Evolutionary conservation across 164 flowering plant species (phyloP).

Genomic region (Houttuynia cordata): DNA sequence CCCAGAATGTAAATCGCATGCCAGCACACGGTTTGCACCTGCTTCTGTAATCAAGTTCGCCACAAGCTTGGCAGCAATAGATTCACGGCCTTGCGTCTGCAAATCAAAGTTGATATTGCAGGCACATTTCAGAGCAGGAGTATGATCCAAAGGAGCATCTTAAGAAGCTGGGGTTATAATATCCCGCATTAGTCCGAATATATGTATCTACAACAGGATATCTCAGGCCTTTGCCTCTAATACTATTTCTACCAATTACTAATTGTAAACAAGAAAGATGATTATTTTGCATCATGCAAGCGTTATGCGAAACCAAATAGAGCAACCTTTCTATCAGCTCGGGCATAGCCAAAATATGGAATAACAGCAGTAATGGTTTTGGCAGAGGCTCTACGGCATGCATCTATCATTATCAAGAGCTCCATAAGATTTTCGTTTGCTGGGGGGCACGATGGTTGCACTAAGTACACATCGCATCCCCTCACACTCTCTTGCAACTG

Average conservation of each 20-base stretch:
- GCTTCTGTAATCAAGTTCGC: slow-evolving; percentile 95
- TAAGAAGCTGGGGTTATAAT: background rate
- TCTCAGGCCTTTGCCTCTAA: slow-evolving; percentile 45
- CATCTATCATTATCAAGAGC: slow-evolving; percentile 89
- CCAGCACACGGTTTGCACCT: slow-evolving; percentile 94
- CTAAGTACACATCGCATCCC: slow-evolving; percentile 90
- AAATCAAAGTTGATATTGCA: background rate
- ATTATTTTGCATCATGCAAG: background rate
- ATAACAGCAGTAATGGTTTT: slow-evolving; percentile 93
- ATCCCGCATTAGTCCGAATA: too few species aligned
- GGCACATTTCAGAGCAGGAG: background rate
- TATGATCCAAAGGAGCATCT: background rate
- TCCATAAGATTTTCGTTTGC: slow-evolving; percentile 98
- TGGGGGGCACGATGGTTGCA: slow-evolving; percentile 95
- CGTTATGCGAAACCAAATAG: background rate
- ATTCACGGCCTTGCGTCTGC: slow-evolving; percentile 98
- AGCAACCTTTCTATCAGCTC: slow-evolving; percentile 92
- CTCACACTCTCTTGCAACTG: slow-evolving; percentile 93
- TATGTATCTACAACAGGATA: slow-evolving; percentile 33
- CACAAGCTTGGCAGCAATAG: slow-evolving; percentile 97
- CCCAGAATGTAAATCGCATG: slow-evolving; percentile 98
- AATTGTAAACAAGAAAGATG: slow-evolving; percentile 21
- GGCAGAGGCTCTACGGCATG: slow-evolving; percentile 96
- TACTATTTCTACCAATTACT: slow-evolving; percentile 5
- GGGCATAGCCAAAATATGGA: slow-evolving; percentile 98